Base-by-base conservation (phyloP, 2,329 filamentous ascomycete genomes). In the Alternaria incomplexa region DNA sequence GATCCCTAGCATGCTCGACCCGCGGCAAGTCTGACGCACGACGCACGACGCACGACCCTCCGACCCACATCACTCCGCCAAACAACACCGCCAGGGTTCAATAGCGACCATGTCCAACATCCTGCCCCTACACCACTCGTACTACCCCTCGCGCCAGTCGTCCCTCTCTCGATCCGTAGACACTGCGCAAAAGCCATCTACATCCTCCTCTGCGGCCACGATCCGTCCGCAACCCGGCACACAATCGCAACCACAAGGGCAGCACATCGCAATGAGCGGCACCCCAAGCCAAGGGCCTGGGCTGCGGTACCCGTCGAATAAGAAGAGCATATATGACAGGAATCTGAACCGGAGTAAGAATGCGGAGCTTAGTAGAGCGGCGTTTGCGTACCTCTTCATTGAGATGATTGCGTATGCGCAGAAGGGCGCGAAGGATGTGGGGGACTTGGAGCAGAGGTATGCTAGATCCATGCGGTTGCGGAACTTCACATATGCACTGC, bases 391-490 rank as follows among this genome's bases (percentile, higher is more conserved):
- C 81, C 86, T 99, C 62, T 98, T 99, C 79, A 90, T 91, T 64
- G 95, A 97, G 84, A 97, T 98, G 92, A 94, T 99, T 53, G 90
- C 89, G 74, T 98, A 98, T 81, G 95, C 96, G 71, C 96, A 98
- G 80, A 87, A 90, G 74, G 87, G 92, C 65, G 95, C 97, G 58
- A 96, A 92, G 70, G 94, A 93, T 7, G 97, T 99, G 63, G 91
- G 95, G 74, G 96, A 98, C 80, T 85, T 99, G 17, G 96, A 99
- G 80, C 93, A 94, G 83, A 86, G 92, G 93, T 96, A 82, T 59
- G 84, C 72, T 20, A 51, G 43, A 26, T 13, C 3, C 20, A 40
- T 20, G 9, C 9, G 43, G 5, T 4, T 23, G 43, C 40, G 9
- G 20, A 25, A n/a, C 44, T 32, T 11, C 15, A 13, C 15, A 8